These are phyloP conservation scores for Pyrus betulifolia DNA, from an alignment of 306 rosid species.

Conservation along the genomic window DNA sequence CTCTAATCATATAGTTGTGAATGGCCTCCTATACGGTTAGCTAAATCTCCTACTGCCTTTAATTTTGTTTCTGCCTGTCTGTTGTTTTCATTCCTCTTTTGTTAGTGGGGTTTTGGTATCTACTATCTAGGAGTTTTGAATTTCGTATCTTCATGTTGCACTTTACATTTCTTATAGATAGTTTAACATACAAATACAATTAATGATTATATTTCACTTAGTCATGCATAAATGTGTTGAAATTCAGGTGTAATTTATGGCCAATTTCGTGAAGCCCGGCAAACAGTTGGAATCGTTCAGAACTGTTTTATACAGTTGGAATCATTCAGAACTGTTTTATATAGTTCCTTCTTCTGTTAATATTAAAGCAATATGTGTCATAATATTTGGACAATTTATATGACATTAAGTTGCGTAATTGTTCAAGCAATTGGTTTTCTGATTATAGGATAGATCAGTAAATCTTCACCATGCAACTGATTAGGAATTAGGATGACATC, in stretches of 20 bases:
- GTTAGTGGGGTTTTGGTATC: too few species aligned
- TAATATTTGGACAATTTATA: neutral
- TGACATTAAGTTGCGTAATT: neutral
- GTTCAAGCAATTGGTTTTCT: neutral
- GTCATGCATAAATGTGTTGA: neutral
- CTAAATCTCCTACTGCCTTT: too few species aligned
- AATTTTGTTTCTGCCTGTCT: too few species aligned
- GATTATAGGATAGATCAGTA: neutral
- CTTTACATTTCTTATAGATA: too few species aligned
- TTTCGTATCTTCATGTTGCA: too few species aligned
- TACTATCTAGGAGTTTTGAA: too few species aligned
- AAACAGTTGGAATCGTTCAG: too few species aligned
- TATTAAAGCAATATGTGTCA: neutral
- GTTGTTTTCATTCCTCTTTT: too few species aligned
- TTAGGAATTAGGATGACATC: neutral
- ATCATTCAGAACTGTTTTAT: neutral
- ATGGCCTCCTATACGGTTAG: neutral
- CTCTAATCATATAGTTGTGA: neutral
- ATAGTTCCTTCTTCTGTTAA: neutral
- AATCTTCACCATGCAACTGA: neutral
- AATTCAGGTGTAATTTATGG: neutral
- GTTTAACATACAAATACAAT: neutral
- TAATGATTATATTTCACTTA: neutral
- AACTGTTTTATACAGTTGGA: too few species aligned
- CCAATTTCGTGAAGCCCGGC: neutral